phyloP scores from a whole-genome alignment of 2,329 filamentous ascomycete genomes.

The Pseudogymnoascus sp. region DNA sequence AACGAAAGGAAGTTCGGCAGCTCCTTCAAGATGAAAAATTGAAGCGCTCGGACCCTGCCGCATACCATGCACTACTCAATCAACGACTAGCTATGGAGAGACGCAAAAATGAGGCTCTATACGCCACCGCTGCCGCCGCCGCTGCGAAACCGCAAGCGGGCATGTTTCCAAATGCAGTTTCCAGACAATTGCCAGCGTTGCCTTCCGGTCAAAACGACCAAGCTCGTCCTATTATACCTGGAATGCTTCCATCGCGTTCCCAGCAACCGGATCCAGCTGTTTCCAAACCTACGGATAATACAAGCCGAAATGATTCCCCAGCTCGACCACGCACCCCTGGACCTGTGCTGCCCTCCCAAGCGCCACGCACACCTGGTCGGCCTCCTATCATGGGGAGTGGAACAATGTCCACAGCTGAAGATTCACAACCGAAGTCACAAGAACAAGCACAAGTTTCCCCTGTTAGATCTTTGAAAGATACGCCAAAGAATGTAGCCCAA shows the following conservation, averaged over 20 bases:
- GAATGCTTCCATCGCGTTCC: neutral
- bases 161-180: neutral
- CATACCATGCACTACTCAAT: neutral
- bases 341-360: neutral
- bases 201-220: neutral
- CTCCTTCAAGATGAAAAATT: slow-evolving; percentile 32
- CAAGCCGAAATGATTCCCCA: neutral
- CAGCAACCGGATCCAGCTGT: neutral
- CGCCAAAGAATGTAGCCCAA: neutral
- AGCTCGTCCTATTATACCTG: neutral
- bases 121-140: neutral
- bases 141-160: neutral
- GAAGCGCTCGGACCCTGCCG: slow-evolving; percentile 21
- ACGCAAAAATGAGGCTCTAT: neutral
- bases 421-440: neutral
- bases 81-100: neutral
- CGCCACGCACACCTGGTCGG: neutral
- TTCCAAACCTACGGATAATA: neutral
- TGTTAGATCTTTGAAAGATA: neutral
- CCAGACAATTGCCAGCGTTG: neutral
- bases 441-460: neutral
- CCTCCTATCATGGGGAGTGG: slow-evolving; percentile 4
- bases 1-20: slow-evolving; percentile 47
- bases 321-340: neutral
- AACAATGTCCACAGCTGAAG: neutral